Percentiles rank a stretch among this genome's conserved stretches.
phyloP scores from a whole-genome alignment of 352 stramenopile genomes.

The Globisporangium canariense region DNA sequence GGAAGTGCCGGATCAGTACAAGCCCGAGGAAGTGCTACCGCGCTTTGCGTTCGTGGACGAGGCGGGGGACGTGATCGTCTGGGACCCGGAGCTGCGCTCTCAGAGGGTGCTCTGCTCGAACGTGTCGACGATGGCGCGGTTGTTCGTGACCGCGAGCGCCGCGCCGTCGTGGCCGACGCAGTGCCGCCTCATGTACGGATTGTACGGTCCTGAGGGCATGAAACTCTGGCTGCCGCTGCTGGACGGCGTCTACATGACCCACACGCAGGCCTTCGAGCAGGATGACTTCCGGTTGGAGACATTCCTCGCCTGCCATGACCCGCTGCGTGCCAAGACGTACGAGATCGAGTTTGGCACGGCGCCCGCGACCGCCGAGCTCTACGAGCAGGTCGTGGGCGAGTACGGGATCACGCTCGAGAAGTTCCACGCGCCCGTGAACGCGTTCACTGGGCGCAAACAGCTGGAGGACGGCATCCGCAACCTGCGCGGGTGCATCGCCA shows the following conservation, averaged over 20 bases:
- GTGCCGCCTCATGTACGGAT: slow-evolving; percentile 59
- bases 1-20: slow-evolving; percentile 70
- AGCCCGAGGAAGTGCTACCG: slow-evolving; percentile 61
- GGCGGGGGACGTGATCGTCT: slow-evolving; percentile 62
- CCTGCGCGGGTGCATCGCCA: slow-evolving; percentile 48
- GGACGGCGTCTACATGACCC: slow-evolving; percentile 68
- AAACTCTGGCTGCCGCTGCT: slow-evolving; percentile 72
- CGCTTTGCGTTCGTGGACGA: slow-evolving; percentile 59
- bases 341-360: slow-evolving; percentile 77
- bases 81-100: slow-evolving; percentile 70
- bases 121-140: slow-evolving; percentile 53
- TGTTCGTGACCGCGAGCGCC: slow-evolving; percentile 40
- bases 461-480: slow-evolving; percentile 40
- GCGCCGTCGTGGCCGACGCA: slow-evolving; percentile 55
- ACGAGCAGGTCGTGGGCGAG: slow-evolving; percentile 67
- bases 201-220: slow-evolving; percentile 77
- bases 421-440: slow-evolving; percentile 26
- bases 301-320: slow-evolving; percentile 77
- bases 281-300: slow-evolving; percentile 47
- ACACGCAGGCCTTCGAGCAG: slow-evolving; percentile 55
- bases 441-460: slow-evolving; percentile 14
- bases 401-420: slow-evolving; percentile 62
- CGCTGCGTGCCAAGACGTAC: slow-evolving; percentile 76
- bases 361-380: slow-evolving; percentile 54
- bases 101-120: slow-evolving; percentile 66